These are phyloP conservation scores for Dissophora ornata DNA, from an alignment of 192 early-diverging fungal species.

Conservation along the genomic window DNA sequence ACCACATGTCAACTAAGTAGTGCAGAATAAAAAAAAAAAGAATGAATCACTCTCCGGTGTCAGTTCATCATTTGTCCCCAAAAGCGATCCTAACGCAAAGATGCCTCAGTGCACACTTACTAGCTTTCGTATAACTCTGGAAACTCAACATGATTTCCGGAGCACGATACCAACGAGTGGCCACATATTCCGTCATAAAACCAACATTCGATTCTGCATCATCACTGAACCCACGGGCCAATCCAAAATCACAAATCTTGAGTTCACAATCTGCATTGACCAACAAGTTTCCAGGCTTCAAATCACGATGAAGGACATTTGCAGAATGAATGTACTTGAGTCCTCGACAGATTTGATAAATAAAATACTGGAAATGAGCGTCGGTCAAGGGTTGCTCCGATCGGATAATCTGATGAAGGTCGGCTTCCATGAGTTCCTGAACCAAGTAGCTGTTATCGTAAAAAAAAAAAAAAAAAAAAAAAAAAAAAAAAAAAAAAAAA, in stretches of 20 bases:
- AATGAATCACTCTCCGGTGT: no score
- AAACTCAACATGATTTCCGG: conserved; percentile 99
- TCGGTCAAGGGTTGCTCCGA: conserved; percentile 93
- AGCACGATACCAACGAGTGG: conserved; percentile 99
- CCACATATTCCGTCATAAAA: conserved; percentile 99
- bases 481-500: conserved; percentile 15
- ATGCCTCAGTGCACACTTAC: conserved; percentile 46
- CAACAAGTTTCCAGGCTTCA: conserved; percentile 97
- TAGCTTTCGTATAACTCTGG: conserved; percentile 98
- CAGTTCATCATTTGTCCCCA: not conserved
- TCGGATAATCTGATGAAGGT: conserved; percentile 97
- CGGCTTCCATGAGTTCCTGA: conserved; percentile 99
- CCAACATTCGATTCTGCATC: conserved; percentile 84
- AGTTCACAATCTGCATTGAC: conserved; percentile 98
- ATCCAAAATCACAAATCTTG: conserved; percentile 99
- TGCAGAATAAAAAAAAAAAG: conserved; percentile 8
- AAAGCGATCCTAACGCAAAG: not conserved
- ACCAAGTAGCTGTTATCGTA: conserved; percentile 76
- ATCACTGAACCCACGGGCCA: conserved; percentile 92
- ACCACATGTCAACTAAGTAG: conserved; percentile 91
- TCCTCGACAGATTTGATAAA: conserved; percentile 97
- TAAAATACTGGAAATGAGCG: conserved; percentile 98
- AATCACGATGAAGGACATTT: conserved; percentile 94
- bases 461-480: conserved; percentile 2
- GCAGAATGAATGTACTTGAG: conserved; percentile 99